These are phyloP conservation scores for Cyclotella cryptica DNA, from an alignment of 108 stramenopile species.

Conservation along the genomic window DNA sequence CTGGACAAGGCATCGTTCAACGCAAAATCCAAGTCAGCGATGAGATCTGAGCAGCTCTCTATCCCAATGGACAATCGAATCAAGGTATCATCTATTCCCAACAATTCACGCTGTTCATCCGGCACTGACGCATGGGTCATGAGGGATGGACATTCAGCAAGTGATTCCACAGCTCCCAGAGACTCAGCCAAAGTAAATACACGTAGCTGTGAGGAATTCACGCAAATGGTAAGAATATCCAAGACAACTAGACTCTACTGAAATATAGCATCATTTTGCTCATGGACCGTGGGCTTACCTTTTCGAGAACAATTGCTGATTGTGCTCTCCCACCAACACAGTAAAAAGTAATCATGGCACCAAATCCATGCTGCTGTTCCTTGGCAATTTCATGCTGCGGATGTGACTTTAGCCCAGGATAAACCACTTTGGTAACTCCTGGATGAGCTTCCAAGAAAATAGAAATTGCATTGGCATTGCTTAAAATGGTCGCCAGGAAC, in stretches of 20 bases:
- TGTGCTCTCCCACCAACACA: conserved; percentile 74
- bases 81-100: conserved; percentile 73
- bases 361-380: conserved; percentile 78
- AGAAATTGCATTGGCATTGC: conserved; percentile 85
- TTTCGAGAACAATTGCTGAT: conserved; percentile 58
- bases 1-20: conserved; percentile 46
- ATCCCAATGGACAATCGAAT: conserved; percentile 76
- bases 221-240: too few species aligned
- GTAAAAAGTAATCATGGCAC: conserved; percentile 93
- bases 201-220: conserved; percentile 37
- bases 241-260: too few species aligned
- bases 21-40: conserved; percentile 61
- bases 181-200: conserved; percentile 74
- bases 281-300: conserved; percentile 39
- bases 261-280: background rate
- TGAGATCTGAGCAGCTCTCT: conserved; percentile 63
- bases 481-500: background rate
- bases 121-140: conserved; percentile 86
- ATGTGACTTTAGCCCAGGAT: conserved; percentile 85
- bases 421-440: conserved; percentile 72
- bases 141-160: conserved; percentile 75
- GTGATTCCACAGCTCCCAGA: conserved; percentile 79
- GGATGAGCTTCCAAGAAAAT: conserved; percentile 69
- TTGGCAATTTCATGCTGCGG: conserved; percentile 86
- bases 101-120: conserved; percentile 57